Percentiles rank a stretch among this genome's conserved stretches.
phyloP scores from a whole-genome alignment of 192 early-diverging fungal species.

The Dispira parvispora region DNA sequence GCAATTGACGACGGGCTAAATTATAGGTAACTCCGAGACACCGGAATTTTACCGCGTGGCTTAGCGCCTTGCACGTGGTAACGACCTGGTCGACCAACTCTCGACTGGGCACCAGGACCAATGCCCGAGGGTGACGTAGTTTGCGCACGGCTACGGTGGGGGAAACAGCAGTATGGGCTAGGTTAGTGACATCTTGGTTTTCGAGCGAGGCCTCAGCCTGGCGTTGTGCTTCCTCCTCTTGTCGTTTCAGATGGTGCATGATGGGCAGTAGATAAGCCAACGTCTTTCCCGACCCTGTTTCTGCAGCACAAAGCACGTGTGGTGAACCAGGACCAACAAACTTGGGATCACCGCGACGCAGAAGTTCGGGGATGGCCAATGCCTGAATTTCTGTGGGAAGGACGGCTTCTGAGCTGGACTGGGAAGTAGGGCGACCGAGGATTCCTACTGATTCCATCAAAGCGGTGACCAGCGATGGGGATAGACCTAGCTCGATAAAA shows the following conservation, averaged over 20 bases:
- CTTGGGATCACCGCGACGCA: conserved; percentile 14
- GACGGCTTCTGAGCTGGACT: conserved; percentile 18
- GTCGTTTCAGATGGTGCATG: conserved; percentile 50
- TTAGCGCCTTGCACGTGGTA: conserved; percentile 46
- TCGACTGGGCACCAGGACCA: conserved; percentile 77
- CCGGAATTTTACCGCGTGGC: conserved; percentile 51
- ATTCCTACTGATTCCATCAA: conserved; percentile 15
- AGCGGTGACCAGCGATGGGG: conserved; percentile 31
- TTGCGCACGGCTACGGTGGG: conserved; percentile 31
- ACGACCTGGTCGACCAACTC: conserved; percentile 73
- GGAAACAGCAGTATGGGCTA: conserved; percentile 5
- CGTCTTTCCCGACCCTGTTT: conserved; percentile 89
- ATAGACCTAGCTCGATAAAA: conserved; percentile 51
- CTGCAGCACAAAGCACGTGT: conserved; percentile 61
- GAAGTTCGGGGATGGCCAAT: conserved; percentile 55
- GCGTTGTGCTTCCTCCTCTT: conserved; percentile 30
- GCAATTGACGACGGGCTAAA: conserved; percentile 24
- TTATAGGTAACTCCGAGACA: conserved; percentile 40
- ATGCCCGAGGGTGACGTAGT: conserved; percentile 58
- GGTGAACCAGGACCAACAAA: conserved; percentile 3
- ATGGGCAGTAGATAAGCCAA: conserved; percentile 71
- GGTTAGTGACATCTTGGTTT: not conserved
- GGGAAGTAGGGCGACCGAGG: conserved; percentile 2
- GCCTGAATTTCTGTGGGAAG: conserved; percentile 75
- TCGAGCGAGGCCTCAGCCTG: not conserved